phyloP scores from a whole-genome alignment of 805 yeast genomes.

The Helenozyma baotianmanensis region DNA sequence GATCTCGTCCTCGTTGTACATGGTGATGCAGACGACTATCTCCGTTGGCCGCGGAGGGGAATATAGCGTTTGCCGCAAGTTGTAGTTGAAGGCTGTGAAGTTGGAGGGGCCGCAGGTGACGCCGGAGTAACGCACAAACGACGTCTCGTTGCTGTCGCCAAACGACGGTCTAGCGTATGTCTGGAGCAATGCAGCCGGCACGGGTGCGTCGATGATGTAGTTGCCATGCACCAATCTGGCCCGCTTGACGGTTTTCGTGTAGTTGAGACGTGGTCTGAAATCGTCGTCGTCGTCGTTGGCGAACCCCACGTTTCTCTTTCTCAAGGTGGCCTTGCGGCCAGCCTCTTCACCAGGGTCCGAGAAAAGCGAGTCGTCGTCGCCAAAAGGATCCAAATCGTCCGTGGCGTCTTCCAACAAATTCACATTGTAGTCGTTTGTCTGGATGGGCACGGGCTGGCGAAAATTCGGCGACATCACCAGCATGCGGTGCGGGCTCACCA shows the following conservation, averaged over 20 bases:
- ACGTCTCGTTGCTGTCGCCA: conserved; percentile 49
- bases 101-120: conserved; percentile 87
- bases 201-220: conserved; percentile 42
- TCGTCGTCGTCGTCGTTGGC: conserved; percentile 29
- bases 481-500: too few species aligned
- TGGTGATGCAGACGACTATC: conserved; percentile 77
- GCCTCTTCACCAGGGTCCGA: conserved; percentile 39
- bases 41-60: conserved; percentile 79
- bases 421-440: conserved; percentile 29
- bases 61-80: conserved; percentile 79
- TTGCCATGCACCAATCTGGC: conserved; percentile 53
- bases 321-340: conserved; percentile 28
- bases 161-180: conserved; percentile 21
- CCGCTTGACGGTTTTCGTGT: conserved; percentile 38
- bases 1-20: conserved; percentile 86
- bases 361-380: conserved; percentile 41
- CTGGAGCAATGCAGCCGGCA: conserved; percentile 33
- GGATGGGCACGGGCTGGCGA: conserved; percentile 8
- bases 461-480: neutral
- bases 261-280: conserved; percentile 37
- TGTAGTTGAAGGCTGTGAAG: conserved; percentile 58
- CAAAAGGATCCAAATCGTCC: conserved; percentile 38
- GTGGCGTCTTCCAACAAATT: conserved; percentile 39
- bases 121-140: conserved; percentile 88
- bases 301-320: conserved; percentile 16